Evolutionary conservation across 805 yeast genomes (phyloP).

Genomic region (Candida ovalis): DNA sequence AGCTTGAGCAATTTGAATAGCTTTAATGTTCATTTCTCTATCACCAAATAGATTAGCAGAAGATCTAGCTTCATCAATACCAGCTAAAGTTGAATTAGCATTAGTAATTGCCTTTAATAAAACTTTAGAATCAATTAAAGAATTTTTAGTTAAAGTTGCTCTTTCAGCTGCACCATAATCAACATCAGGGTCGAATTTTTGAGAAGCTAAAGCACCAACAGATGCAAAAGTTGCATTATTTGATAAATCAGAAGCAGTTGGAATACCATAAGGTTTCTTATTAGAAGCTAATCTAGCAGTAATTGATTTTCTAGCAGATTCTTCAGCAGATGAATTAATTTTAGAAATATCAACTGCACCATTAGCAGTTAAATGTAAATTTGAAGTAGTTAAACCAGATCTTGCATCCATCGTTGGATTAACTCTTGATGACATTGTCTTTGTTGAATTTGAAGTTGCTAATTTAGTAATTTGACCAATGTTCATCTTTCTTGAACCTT

Average conservation of each 20-base stretch:
- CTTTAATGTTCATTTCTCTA: slow-evolving; percentile 54
- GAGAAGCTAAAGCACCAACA: slow-evolving; percentile 56
- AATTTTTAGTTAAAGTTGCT: slow-evolving; percentile 33
- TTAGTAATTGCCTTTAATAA: slow-evolving; percentile 49
- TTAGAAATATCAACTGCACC: slow-evolving; percentile 49
- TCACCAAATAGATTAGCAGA: slow-evolving; percentile 25
- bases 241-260: slow-evolving; percentile 38
- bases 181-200: slow-evolving; percentile 31
- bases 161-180: slow-evolving; percentile 44
- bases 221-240: slow-evolving; percentile 48
- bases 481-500: slow-evolving; percentile 29
- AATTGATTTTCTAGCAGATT: slow-evolving; percentile 32
- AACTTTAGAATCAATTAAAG: slow-evolving; percentile 40
- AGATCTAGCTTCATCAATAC: slow-evolving; percentile 24
- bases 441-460: slow-evolving; percentile 38
- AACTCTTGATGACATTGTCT: slow-evolving; percentile 42
- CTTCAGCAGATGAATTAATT: slow-evolving; percentile 45
- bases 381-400: slow-evolving; percentile 30
- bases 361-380: slow-evolving; percentile 34
- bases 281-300: slow-evolving; percentile 25
- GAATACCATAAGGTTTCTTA: slow-evolving; percentile 32
- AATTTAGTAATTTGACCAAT: slow-evolving; percentile 26
- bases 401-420: slow-evolving; percentile 36
- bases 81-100: slow-evolving; percentile 35
- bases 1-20: slow-evolving; percentile 72